These are phyloP conservation scores for Arthrobotrys sphaeroides DNA, from an alignment of 2,329 filamentous ascomycete genomes.

Conservation along the genomic window DNA sequence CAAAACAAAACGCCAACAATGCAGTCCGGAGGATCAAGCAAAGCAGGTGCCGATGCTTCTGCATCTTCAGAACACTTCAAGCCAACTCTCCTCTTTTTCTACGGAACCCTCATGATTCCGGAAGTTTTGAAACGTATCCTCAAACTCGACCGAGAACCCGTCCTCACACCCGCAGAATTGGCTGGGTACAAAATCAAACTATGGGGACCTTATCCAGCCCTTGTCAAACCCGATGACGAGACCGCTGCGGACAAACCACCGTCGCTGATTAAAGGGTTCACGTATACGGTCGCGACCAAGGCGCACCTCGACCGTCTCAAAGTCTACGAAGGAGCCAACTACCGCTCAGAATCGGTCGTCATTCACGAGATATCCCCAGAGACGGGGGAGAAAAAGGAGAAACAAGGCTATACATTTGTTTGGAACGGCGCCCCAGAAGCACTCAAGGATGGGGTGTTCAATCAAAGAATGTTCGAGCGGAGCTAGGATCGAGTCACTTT, in stretches of 20 bases:
- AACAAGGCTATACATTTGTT: conserved; percentile 1
- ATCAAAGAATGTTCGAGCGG: neutral
- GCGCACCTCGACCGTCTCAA: neutral
- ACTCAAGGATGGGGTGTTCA: conserved; percentile 7
- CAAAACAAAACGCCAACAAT: too few relatives aligned
- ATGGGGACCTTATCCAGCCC: conserved; percentile 16
- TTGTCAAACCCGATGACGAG: neutral
- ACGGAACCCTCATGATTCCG: neutral
- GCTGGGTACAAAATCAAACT: conserved; percentile 3
- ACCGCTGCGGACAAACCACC: neutral
- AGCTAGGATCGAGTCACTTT: neutral
- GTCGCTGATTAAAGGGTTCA: neutral
- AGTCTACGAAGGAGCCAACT: conserved; percentile 7
- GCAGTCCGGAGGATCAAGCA: neutral
- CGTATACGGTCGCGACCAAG: neutral
- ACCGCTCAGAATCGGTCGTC: neutral
- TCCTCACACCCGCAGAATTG: conserved; percentile 3
- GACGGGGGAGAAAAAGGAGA: neutral
- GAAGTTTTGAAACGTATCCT: conserved; percentile 1
- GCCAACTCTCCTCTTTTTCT: conserved; percentile 12
- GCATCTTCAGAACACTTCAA: conserved; percentile 1
- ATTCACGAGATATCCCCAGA: neutral
- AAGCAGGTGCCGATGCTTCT: neutral
- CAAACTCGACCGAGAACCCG: neutral
- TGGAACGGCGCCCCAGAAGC: neutral